Evolutionary conservation across 2,329 filamentous ascomycete genomes (phyloP).

Genomic region (Ustulina deusta): DNA sequence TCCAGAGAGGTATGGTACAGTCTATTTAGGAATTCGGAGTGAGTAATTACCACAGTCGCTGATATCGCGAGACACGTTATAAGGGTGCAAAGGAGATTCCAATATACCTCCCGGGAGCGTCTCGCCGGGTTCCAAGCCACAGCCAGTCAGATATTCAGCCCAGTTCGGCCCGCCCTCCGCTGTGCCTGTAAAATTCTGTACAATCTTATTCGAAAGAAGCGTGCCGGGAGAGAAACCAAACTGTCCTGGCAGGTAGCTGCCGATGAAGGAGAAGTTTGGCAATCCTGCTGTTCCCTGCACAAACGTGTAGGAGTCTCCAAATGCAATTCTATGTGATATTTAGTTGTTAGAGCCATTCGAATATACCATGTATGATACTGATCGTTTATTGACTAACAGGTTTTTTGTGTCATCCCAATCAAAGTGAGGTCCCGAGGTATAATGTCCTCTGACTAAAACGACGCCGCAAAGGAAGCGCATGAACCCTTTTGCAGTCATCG

Average conservation of each 20-base stretch:
- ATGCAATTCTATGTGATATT: constrained; percentile 54
- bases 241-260: constrained; percentile 58
- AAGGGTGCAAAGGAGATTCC: not conserved
- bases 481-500: constrained; percentile 3
- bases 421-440: constrained; percentile 29
- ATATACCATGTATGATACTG: not conserved
- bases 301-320: constrained; percentile 65
- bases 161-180: constrained; percentile 67
- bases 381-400: constrained; percentile 39
- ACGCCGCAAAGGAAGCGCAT: constrained; percentile 5
- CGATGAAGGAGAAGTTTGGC: constrained; percentile 66
- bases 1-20: constrained; percentile 64
- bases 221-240: constrained; percentile 58
- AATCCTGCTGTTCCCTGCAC: constrained; percentile 65
- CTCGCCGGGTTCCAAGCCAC: constrained; percentile 59
- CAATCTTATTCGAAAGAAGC: constrained; percentile 61
- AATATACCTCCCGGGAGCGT: constrained; percentile 52
- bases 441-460: not conserved
- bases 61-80: not conserved
- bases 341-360: constrained; percentile 12
- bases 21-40: constrained; percentile 29
- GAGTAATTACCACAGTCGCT: not conserved
- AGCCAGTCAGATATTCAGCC: constrained; percentile 65
- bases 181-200: constrained; percentile 64
- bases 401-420: constrained; percentile 44